phyloP scores from a whole-genome alignment of 495 filamentous ascomycete genomes.

The Hypomontagnella monticulosa region DNA sequence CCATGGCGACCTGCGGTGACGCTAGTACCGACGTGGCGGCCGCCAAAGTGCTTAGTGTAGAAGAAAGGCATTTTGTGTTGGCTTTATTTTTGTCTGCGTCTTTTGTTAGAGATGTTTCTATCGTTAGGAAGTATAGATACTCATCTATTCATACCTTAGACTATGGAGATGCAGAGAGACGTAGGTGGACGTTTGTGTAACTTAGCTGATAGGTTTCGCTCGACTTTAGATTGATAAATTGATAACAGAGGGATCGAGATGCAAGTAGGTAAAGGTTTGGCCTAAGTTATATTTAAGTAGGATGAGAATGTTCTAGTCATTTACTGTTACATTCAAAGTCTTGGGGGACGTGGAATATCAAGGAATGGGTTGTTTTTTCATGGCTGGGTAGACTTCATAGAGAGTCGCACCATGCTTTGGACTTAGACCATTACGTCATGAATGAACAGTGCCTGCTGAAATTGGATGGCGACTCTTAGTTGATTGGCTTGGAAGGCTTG shows the following conservation, averaged over 20 bases:
- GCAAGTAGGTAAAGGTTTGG: neutral
- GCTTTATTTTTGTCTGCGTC: neutral
- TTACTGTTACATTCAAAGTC: neutral
- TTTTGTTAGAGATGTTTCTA: neutral
- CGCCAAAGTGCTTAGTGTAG: slow-evolving; percentile 42
- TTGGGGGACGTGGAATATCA: slow-evolving; percentile 11
- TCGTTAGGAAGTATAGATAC: neutral
- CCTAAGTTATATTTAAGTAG: slow-evolving; percentile 1
- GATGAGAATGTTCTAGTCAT: neutral
- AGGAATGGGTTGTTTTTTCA: slow-evolving; percentile 11
- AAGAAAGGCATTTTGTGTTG: slow-evolving; percentile 42
- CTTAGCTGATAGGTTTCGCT: neutral
- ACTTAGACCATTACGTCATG: slow-evolving; percentile 24
- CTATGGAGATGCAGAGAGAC: neutral
- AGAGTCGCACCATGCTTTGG: neutral
- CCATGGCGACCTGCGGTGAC: slow-evolving; percentile 44
- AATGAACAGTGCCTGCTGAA: slow-evolving; percentile 8
- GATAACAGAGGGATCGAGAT: neutral
- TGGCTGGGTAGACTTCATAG: neutral
- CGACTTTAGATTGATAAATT: neutral
- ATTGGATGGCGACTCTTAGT: neutral
- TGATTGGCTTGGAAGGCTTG: slow-evolving; percentile 16
- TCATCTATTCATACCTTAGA: neutral
- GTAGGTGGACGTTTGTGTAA: neutral
- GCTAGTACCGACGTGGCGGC: slow-evolving; percentile 47